Conservation (phyloP, 2,329 filamentous ascomycete genomes). For the Penicillium sp. region DNA sequence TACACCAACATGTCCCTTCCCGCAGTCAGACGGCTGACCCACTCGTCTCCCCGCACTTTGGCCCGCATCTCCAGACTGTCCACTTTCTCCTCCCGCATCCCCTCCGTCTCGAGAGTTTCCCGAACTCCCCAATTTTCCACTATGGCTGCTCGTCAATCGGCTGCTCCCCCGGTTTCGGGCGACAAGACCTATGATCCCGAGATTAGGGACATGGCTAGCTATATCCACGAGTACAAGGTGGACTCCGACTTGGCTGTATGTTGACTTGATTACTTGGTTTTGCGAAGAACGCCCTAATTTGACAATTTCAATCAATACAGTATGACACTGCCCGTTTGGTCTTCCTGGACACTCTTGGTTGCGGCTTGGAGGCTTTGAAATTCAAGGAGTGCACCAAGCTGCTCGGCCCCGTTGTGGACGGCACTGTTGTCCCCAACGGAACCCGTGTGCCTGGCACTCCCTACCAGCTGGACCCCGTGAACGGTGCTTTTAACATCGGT, state of each 20-base stretch:
- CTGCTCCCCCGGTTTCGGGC: slow-evolving; percentile 34
- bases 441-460: slow-evolving; percentile 86
- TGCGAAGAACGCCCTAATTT: slow-evolving; percentile 1
- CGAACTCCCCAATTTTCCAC: slow-evolving; percentile 42
- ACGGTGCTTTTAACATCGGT: slow-evolving; percentile 97
- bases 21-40: slow-evolving; percentile 43
- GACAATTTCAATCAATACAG: slow-evolving; percentile 19
- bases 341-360: slow-evolving; percentile 94
- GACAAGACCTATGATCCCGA: slow-evolving; percentile 76
- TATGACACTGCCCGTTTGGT: slow-evolving; percentile 96
- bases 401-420: slow-evolving; percentile 85
- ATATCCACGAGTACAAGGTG: slow-evolving; percentile 88
- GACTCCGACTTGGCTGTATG: slow-evolving; percentile 89
- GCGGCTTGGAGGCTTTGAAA: slow-evolving; percentile 88
- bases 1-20: slow-evolving; percentile 39
- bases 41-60: slow-evolving; percentile 43
- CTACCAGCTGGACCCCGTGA: slow-evolving; percentile 92
- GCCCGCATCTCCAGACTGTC: slow-evolving; percentile 40
- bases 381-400: slow-evolving; percentile 97
- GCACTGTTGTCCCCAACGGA: slow-evolving; percentile 87
- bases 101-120: slow-evolving; percentile 18
- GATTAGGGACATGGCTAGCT: slow-evolving; percentile 91
- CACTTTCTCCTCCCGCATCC: slow-evolving; percentile 19
- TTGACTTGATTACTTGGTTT: not conserved
- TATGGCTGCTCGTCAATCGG: slow-evolving; percentile 41